These are phyloP conservation scores for Epithemia pelagica DNA, from an alignment of 108 stramenopile species.

Conservation along the genomic window DNA sequence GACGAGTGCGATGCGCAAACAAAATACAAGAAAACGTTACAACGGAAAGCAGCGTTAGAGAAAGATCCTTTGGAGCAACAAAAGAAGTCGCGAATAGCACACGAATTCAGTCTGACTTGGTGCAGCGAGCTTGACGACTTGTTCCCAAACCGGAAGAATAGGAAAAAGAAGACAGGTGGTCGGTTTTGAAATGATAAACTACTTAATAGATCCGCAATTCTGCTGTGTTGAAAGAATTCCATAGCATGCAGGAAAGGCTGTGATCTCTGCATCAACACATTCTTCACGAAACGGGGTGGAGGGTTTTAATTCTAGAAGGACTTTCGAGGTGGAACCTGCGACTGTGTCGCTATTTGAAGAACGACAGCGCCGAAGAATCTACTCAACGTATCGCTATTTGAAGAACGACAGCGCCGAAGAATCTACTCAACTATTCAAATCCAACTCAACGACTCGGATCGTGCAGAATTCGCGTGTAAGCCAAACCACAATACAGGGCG, in stretches of 20 bases:
- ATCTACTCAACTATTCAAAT: constrained; percentile 4
- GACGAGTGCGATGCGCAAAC: constrained; percentile 79
- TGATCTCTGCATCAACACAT: too few species aligned
- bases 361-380: too few species aligned
- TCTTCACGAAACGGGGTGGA: too few species aligned
- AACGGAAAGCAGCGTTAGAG: constrained; percentile 28
- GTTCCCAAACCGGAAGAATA: constrained; percentile 43
- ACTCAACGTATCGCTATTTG: too few species aligned
- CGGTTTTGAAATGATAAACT: background rate
- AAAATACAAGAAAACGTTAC: constrained; percentile 50
- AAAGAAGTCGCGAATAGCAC: constrained; percentile 36
- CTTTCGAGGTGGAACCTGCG: too few species aligned
- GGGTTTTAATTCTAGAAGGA: too few species aligned
- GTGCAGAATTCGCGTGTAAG: constrained; percentile 38
- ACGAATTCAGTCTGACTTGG: constrained; percentile 52
- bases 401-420: too few species aligned
- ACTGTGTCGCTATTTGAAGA: too few species aligned
- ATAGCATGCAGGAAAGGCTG: too few species aligned
- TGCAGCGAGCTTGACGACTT: constrained; percentile 74
- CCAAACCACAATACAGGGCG: constrained; percentile 36
- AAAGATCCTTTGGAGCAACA: constrained; percentile 41
- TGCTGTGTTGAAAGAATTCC: too few species aligned
- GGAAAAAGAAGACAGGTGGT: background rate
- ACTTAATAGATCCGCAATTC: too few species aligned
- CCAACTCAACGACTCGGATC: constrained; percentile 40